Evolutionary conservation across 2,329 filamentous ascomycete genomes (phyloP).

Genomic region (Fusarium albidum): DNA sequence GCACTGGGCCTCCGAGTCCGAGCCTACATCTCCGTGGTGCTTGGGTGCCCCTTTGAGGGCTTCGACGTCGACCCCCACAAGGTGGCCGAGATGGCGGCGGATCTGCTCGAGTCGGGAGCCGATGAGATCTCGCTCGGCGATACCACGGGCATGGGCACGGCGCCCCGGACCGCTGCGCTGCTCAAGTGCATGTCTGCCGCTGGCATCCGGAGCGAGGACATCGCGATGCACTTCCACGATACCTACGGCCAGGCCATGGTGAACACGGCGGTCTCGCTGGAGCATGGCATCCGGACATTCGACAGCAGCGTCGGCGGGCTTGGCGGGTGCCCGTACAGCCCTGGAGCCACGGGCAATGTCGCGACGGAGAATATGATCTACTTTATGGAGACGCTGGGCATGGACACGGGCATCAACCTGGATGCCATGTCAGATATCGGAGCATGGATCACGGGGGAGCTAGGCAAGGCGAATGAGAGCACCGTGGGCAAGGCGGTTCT

Average conservation of each 20-base stretch:
- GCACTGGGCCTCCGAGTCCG: conserved; percentile 72
- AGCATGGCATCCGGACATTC: conserved; percentile 80
- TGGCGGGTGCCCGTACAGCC: conserved; percentile 85
- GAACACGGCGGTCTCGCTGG: conserved; percentile 79
- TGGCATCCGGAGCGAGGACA: conserved; percentile 72
- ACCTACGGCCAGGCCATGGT: conserved; percentile 88
- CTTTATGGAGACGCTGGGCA: conserved; percentile 76
- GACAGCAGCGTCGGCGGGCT: conserved; percentile 82
- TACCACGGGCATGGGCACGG: conserved; percentile 89
- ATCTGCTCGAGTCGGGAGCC: conserved; percentile 83
- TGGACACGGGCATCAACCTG: conserved; percentile 77
- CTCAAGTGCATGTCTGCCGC: conserved; percentile 71
- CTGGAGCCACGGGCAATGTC: conserved; percentile 86
- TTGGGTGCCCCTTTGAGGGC: conserved; percentile 81
- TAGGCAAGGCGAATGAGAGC: conserved; percentile 70
- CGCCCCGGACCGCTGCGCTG: conserved; percentile 71
- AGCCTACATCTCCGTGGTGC: conserved; percentile 81
- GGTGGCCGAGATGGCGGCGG: conserved; percentile 72
- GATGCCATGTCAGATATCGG: conserved; percentile 74
- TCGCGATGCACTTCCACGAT: conserved; percentile 89
- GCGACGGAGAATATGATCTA: conserved; percentile 87
- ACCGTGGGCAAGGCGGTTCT: conserved; percentile 72
- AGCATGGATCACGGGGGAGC: conserved; percentile 72
- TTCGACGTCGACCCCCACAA: conserved; percentile 68
- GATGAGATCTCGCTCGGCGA: conserved; percentile 92